These are phyloP conservation scores for Dalbergia cultrata DNA, from an alignment of 306 rosid species.

Conservation along the genomic window DNA sequence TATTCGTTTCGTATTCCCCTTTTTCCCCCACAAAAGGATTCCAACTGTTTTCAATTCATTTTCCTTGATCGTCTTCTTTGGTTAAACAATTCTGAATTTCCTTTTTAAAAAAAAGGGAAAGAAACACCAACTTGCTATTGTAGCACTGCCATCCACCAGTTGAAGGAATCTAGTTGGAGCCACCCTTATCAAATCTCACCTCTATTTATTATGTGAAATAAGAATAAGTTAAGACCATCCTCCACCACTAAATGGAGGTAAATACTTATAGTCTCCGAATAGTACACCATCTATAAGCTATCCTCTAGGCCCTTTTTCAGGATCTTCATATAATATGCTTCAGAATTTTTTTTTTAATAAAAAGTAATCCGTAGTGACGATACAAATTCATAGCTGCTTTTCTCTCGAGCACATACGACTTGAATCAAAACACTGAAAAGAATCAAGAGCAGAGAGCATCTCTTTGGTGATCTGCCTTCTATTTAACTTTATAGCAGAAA, in stretches of 20 bases:
- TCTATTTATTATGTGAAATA: constrained; percentile 18
- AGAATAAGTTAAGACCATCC: constrained; percentile 34
- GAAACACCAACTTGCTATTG: background rate
- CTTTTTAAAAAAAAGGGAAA: background rate
- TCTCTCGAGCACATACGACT: background rate
- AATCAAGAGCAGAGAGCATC: constrained; percentile 26
- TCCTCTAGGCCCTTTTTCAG: constrained; percentile 27
- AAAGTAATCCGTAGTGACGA: constrained; percentile 25
- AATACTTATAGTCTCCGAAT: constrained; percentile 35
- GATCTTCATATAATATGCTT: constrained; percentile 43
- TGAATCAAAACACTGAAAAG: background rate
- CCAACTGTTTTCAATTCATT: background rate
- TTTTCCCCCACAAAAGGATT: background rate
- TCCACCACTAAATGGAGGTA: constrained; percentile 43
- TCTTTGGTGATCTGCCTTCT: constrained; percentile 25
- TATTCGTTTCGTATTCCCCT: background rate
- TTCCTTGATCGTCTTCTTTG: background rate
- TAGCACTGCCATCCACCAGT: constrained; percentile 30
- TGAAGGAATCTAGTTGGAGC: constrained; percentile 44
- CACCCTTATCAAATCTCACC: constrained; percentile 12
- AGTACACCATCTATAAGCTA: constrained; percentile 28
- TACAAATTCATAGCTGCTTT: constrained; percentile 6
- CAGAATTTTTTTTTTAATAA: constrained; percentile 4
- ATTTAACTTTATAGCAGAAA: constrained; percentile 28
- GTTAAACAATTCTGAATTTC: background rate